Conservation (phyloP, 1,139 yeast genomes). For the Hyphopichia fennica region DNA sequence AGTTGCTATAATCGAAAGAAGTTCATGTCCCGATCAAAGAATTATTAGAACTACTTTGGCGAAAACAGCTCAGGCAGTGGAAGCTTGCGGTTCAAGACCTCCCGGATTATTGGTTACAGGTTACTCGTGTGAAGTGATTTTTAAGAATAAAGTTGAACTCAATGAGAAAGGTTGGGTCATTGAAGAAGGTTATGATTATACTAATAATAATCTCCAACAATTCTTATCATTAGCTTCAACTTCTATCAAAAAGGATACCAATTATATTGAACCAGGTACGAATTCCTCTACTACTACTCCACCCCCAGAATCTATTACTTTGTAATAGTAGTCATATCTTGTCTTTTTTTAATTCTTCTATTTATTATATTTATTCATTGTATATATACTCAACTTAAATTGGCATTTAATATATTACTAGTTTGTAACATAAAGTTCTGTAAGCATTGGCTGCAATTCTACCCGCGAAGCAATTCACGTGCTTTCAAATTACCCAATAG, state of each 20-base stretch:
- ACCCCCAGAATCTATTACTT: neutral
- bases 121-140: constrained; percentile 66
- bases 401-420: no score
- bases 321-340: no score
- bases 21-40: constrained; percentile 92
- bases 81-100: constrained; percentile 84
- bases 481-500: no score
- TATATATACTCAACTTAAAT: neutral
- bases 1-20: constrained; percentile 84
- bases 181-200: constrained; percentile 55
- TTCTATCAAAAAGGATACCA: neutral
- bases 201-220: constrained; percentile 7
- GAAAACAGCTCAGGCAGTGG: constrained; percentile 69
- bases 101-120: constrained; percentile 92
- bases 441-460: neutral
- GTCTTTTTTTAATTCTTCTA: neutral
- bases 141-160: constrained; percentile 19
- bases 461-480: no score
- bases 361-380: neutral
- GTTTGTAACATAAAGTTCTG: neutral
- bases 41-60: constrained; percentile 71
- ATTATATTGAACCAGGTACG: neutral
- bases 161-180: constrained; percentile 42
- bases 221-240: constrained; percentile 2
- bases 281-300: neutral